Conservation (phyloP, 2,329 filamentous ascomycete species). For the Alternaria brassicicola region DNA sequence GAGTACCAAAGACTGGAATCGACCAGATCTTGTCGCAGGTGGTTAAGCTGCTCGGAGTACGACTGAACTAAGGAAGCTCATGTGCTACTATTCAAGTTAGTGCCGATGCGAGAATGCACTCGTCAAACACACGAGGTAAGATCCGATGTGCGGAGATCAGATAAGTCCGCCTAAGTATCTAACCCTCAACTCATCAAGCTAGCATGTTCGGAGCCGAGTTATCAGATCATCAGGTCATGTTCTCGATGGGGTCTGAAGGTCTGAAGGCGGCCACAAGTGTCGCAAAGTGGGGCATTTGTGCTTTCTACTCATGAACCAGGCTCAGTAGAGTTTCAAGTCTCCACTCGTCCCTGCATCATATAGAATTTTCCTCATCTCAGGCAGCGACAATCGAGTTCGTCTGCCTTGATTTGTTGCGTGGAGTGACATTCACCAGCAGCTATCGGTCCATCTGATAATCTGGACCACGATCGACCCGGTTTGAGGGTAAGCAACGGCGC, state of each 20-base stretch:
- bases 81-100: conserved; percentile 1
- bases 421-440: conserved; percentile 13
- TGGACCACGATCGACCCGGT: conserved; percentile 24
- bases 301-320: neutral
- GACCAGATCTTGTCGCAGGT: conserved; percentile 4
- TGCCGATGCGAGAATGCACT: conserved; percentile 3
- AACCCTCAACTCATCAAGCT: conserved; percentile 9
- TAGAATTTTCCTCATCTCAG: neutral
- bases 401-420: conserved; percentile 17
- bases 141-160: conserved; percentile 23
- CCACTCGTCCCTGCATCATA: conserved; percentile 3
- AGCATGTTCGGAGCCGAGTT: conserved; percentile 10
- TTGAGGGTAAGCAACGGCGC: conserved; percentile 23
- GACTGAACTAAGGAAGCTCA: neutral
- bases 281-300: conserved; percentile 13
- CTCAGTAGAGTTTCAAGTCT: neutral
- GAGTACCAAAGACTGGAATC: conserved; percentile 9
- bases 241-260: neutral
- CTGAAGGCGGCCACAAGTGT: conserved; percentile 5
- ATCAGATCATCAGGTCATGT: conserved; percentile 32
- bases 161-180: conserved; percentile 20
- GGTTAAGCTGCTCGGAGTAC: conserved; percentile 1
- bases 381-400: conserved; percentile 3
- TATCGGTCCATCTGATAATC: conserved; percentile 44
- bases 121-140: conserved; percentile 7